Base-by-base conservation (phyloP, 768 basidiomycete genomes). In the Naganishia kalamii region DNA sequence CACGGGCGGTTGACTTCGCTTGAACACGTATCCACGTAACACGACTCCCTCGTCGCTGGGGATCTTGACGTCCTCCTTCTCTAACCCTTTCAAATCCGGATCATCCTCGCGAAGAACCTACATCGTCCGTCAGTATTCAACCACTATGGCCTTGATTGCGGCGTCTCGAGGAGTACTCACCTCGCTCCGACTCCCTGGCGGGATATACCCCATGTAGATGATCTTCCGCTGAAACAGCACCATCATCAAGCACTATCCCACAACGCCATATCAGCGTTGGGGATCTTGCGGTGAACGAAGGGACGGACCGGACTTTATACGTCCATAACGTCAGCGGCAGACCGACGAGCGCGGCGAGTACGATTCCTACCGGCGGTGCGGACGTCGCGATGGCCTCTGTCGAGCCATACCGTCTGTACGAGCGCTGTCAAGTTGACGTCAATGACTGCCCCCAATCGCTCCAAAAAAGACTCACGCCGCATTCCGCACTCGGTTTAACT, bases 211-310 rank as follows among this genome's bases (percentile, higher is more conserved):
- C 80, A 84, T 82, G 71, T 84, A 84, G 23, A 84, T 82, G 41
- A 84, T 79, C 51, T 79, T 80, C 1, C 83, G 79, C 66, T 84
- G 83, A 52, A 84, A 82, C 0, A 82, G 29, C 3, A 83, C 70
- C 71, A 84, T 76, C 77, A 83, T 80, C 2, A 81, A 35, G 68
- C 81, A 83, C 82, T 84, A 66, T 13, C 10, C 37, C 60, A 37
- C 11, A 29, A 19, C 19, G 2, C 13, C 15, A 11, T 33, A 19
- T 46, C n/a, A 43, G 21, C 15, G 41, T 29, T 41, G 29, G 4
- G 21, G 29, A 19, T 52, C 40, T 21, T 12, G 11, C 41, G 10
- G 32, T 15, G n/a, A 44, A 30, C 32, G 48, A 30, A 0, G 32
- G n/a, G n/a, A n/a, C n/a, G n/a, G n/a, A n/a, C n/a, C 52, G 29